phyloP scores from a whole-genome alignment of 2,329 filamentous ascomycete species.

The Elsinoe necatrix region DNA sequence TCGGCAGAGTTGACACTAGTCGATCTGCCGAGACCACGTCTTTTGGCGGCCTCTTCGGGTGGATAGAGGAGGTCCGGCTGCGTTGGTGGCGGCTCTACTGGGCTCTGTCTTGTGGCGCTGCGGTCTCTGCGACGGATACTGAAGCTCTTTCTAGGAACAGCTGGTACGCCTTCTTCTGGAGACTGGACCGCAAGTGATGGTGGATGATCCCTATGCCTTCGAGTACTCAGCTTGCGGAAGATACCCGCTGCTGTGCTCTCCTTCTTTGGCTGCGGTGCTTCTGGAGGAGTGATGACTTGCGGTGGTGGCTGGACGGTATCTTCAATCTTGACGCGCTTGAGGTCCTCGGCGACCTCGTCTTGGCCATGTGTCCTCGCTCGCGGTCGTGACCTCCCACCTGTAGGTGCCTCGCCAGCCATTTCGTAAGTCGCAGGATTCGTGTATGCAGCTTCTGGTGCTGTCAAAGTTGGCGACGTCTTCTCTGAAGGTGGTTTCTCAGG shows the following conservation, averaged over 20 bases:
- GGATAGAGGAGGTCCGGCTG: conserved; percentile 72
- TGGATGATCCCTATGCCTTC: conserved; percentile 58
- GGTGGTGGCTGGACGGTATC: conserved; percentile 39
- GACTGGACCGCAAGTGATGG: conserved; percentile 74
- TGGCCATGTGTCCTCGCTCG: conserved; percentile 90
- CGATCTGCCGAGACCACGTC: conserved; percentile 68
- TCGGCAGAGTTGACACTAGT: conserved; percentile 89
- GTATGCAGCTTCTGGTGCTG: conserved; percentile 75
- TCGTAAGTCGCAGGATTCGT: conserved; percentile 81
- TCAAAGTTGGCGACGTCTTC: conserved; percentile 60
- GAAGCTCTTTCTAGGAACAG: conserved; percentile 73
- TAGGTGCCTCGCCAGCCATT: conserved; percentile 79
- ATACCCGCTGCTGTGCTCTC: conserved; percentile 81
- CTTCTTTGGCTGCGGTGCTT: conserved; percentile 57
- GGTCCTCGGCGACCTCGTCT: conserved; percentile 70
- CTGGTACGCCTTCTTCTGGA: conserved; percentile 54
- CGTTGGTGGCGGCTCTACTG: conserved; percentile 56
- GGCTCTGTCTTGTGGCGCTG: conserved; percentile 43
- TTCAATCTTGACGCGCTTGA: conserved; percentile 57
- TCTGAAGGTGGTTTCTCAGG: conserved; percentile 9
- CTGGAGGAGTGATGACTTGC: conserved; percentile 37
- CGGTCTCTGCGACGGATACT: conserved; percentile 59
- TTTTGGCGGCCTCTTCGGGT: conserved; percentile 52
- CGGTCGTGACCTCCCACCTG: conserved; percentile 72
- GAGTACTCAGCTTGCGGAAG: conserved; percentile 82